Conservation (phyloP, 805 yeast genomes). For the Clavispora vitiphila region DNA sequence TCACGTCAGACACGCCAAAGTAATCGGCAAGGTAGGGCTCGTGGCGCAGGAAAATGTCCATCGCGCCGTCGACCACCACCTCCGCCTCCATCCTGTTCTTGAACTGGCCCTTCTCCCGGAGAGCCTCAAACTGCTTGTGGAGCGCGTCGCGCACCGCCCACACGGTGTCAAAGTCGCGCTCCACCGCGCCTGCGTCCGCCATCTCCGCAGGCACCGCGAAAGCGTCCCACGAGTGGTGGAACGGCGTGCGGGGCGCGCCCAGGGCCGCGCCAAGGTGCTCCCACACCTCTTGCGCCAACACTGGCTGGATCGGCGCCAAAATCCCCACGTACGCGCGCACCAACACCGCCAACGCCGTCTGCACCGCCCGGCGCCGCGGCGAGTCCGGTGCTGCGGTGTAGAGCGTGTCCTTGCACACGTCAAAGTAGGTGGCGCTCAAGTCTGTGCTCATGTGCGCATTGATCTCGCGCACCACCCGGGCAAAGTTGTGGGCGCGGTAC, state of each 20-base stretch:
- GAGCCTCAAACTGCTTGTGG: conserved; percentile 49
- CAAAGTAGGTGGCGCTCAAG: conserved; percentile 81
- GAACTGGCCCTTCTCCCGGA: conserved; percentile 48
- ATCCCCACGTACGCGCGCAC: conserved; percentile 59
- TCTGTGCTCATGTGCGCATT: conserved; percentile 70
- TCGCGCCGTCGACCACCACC: conserved; percentile 23
- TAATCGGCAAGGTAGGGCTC: conserved; percentile 32
- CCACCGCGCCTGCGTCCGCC: conserved; percentile 32
- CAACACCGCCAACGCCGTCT: conserved; percentile 60
- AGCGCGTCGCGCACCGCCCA: conserved; percentile 46
- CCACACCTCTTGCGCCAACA: conserved; percentile 88
- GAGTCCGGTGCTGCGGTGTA: conserved; percentile 61
- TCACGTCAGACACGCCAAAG: conserved; percentile 59
- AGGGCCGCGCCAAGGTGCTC: conserved; percentile 40
- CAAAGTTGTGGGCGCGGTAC: conserved; percentile 60
- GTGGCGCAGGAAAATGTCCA: conserved; percentile 18
- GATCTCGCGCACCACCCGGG: conserved; percentile 61
- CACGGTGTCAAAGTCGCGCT: conserved; percentile 41
- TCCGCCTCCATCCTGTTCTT: conserved; percentile 58
- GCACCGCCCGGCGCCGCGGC: conserved; percentile 50
- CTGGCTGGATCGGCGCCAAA: conserved; percentile 77
- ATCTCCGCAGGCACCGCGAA: conserved; percentile 26
- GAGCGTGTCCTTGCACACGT: conserved; percentile 75
- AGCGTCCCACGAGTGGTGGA: conserved; percentile 14
- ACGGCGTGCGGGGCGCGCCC: conserved; percentile 9